Percentiles rank a stretch among this genome's conserved stretches.
phyloP scores from a whole-genome alignment of 352 stramenopile species.

The Pythium rishiriense region DNA sequence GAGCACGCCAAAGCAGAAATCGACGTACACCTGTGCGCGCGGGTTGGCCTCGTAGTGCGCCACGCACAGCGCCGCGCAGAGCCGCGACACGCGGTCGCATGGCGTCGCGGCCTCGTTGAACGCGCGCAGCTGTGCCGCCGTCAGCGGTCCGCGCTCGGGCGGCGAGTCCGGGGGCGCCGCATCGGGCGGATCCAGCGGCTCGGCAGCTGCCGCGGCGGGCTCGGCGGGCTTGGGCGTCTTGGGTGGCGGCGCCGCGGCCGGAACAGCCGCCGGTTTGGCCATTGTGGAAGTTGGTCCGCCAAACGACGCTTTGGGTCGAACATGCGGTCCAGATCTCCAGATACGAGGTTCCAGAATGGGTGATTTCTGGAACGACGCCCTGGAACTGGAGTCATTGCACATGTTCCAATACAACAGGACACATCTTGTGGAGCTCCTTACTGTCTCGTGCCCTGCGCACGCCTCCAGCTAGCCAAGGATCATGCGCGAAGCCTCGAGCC shows the following conservation, averaged over 20 bases:
- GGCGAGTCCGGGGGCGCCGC: background rate
- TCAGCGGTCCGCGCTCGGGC: constrained; percentile 29
- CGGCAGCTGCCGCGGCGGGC: background rate
- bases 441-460: no score
- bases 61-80: constrained; percentile 46
- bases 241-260: background rate
- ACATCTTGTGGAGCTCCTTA: no score
- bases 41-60: constrained; percentile 54
- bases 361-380: no score
- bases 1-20: constrained; percentile 69
- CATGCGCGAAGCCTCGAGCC: no score
- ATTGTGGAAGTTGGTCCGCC: constrained; percentile 1
- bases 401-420: no score
- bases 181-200: background rate
- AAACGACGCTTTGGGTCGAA: background rate
- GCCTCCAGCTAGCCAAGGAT: no score
- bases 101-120: constrained; percentile 29
- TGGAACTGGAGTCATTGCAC: no score
- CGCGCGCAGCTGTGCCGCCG: constrained; percentile 34
- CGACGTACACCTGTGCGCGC: constrained; percentile 47
- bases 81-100: constrained; percentile 30
- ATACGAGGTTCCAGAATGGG: no score
- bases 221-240: constrained; percentile 21
- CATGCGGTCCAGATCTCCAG: no score
- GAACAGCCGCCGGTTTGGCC: constrained; percentile 3